These are phyloP conservation scores for Coemansia sp. DNA, from an alignment of 192 early-diverging fungal species.

Conservation along the genomic window DNA sequence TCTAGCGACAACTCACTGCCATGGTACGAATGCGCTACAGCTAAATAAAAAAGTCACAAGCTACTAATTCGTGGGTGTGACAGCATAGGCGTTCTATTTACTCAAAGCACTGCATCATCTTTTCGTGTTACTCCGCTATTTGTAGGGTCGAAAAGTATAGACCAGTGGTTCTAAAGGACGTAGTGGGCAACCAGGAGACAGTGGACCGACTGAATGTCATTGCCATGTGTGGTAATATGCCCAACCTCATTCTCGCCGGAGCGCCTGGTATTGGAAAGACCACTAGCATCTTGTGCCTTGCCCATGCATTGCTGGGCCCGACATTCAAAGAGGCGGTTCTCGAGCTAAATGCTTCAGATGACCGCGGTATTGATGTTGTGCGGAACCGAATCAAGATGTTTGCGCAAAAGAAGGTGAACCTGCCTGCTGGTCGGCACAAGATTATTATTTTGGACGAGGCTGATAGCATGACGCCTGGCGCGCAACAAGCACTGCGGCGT, in stretches of 20 bases:
- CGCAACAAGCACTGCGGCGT: slow-evolving; percentile 95
- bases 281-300: slow-evolving; percentile 92
- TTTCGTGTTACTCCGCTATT: neutral
- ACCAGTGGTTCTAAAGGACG: slow-evolving; percentile 79
- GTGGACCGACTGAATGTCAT: slow-evolving; percentile 84
- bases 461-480: slow-evolving; percentile 97
- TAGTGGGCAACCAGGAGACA: slow-evolving; percentile 95
- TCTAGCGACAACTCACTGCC: slow-evolving; percentile 42
- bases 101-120: neutral
- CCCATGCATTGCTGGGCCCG: slow-evolving; percentile 83
- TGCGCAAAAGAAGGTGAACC: slow-evolving; percentile 97
- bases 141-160: slow-evolving; percentile 90
- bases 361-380: slow-evolving; percentile 93
- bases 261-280: slow-evolving; percentile 98
- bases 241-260: slow-evolving; percentile 90
- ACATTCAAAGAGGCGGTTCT: slow-evolving; percentile 91
- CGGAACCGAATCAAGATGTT: slow-evolving; percentile 97
- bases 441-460: slow-evolving; percentile 97
- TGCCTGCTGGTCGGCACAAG: slow-evolving; percentile 85
- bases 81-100: neutral
- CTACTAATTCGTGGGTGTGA: neutral
- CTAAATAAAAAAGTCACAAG: neutral
- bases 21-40: slow-evolving; percentile 26
- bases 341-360: slow-evolving; percentile 99
- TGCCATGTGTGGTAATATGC: slow-evolving; percentile 91